These are phyloP conservation scores for Aquilaria yunnanensis DNA, from an alignment of 345 rosid species.

Conservation along the genomic window DNA sequence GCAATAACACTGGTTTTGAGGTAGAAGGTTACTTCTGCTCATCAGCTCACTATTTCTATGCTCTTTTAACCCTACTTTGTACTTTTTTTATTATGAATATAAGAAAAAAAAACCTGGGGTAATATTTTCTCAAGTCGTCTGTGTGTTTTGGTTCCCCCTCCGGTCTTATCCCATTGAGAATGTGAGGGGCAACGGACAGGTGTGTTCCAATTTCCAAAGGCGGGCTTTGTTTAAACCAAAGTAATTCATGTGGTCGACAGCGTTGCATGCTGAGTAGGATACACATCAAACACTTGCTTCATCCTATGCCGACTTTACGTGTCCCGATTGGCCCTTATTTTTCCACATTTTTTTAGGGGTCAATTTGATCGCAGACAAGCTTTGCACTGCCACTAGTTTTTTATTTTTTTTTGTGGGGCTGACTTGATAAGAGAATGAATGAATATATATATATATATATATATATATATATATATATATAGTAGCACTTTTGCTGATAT, in stretches of 20 bases:
- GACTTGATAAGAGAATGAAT: neutral
- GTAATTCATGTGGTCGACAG: slow-evolving; percentile 1
- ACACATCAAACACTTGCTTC: neutral
- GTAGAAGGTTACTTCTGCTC: too few relatives aligned
- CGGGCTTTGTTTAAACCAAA: too few relatives aligned
- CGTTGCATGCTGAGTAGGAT: slow-evolving; percentile 13
- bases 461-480: neutral
- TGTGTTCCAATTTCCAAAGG: too few relatives aligned
- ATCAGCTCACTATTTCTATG: too few relatives aligned
- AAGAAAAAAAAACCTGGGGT: too few relatives aligned
- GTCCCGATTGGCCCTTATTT: neutral
- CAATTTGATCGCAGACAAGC: neutral
- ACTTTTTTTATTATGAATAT: too few relatives aligned
- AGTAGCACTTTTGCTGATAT: neutral
- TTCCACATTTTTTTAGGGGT: neutral
- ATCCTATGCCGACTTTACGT: neutral
- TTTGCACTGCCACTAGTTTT: neutral
- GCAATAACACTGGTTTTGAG: too few relatives aligned
- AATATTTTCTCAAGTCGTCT: too few relatives aligned
- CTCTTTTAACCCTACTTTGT: too few relatives aligned
- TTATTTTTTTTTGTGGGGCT: neutral
- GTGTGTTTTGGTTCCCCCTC: too few relatives aligned
- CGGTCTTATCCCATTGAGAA: too few relatives aligned
- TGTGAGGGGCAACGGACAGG: too few relatives aligned
- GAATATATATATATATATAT: neutral